Base-by-base conservation (phyloP, 805 yeast genomes). In the Tanozyma kutaoensis region DNA sequence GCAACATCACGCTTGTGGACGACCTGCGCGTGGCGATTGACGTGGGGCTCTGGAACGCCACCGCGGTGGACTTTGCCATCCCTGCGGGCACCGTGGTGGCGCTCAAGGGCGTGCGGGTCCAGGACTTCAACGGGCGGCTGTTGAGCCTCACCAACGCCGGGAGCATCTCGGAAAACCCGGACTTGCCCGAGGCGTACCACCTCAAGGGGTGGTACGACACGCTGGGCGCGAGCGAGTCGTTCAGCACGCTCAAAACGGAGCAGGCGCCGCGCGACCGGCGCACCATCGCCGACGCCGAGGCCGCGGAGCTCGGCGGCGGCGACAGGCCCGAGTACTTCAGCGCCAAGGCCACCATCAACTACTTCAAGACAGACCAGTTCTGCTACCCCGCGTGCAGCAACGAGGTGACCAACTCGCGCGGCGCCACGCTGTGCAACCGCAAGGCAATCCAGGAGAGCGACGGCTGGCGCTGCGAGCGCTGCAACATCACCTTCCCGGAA, bases 151-250 rank as follows among this genome's bases (percentile, higher is more conserved):
- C 86, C 14, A 82, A 76, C 34, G 66, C 81, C 8, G 85, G 95
- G 13, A 67, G 80, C 1, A 55, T 91, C 36, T 50, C 73, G 20
- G 66, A 80, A 9, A 81, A 82, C 43, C 98, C 98, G 2, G 95
- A 86, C 45, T 68, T 80, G 14, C 76, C 81, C 12, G 95, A 84
- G 48, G 88, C 96, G 4, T 84, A 73, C 49, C 66, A 71, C 29
- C 66, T 91, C 39, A 82, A 84, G 51, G 97, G 97, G 5, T 91
- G 99, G 99, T 91, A 73, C 45, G 94, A 84, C 44, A 68, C 77
- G 22, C 72, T 69, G 39, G 96, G 95, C 22, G 63, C 65, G 14
- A 53, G 59, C 28, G 72, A 72, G 30, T 54, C 50, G 22, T 85
- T 80, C 58, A 68, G 69, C 39, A 58, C 74, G 8, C 51, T 82